Evolutionary conservation across 257 asterid genomes (phyloP), one percentile per base, ranked within the genome.

Genomic region (Catharanthus roseus): DNA sequence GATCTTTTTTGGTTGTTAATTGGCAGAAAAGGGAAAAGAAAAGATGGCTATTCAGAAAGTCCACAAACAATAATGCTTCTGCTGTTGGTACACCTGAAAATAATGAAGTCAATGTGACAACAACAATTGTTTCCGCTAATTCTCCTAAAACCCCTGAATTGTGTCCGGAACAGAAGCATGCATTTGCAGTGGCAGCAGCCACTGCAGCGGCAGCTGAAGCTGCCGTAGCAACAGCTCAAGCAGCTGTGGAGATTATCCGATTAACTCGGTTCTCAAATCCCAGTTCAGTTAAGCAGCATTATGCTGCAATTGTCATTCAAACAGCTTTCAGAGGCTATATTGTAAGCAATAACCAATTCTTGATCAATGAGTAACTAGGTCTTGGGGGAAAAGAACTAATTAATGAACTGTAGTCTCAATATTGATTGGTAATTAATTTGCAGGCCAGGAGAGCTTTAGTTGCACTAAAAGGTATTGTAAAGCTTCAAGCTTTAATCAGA

Each of bases 371-470:
- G 0, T 2, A 12, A 42, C 11, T 15, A 42, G 11, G 9, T 42
- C n/a, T n/a, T n/a, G n/a, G n/a, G n/a, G n/a, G n/a, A n/a, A n/a
- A n/a, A n/a, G n/a, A n/a, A n/a, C n/a, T n/a, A n/a, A n/a, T n/a
- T n/a, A n/a, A n/a, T n/a, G n/a, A n/a, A n/a, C n/a, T n/a, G n/a
- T n/a, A n/a, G n/a, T n/a, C n/a, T n/a, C n/a, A n/a, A n/a, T n/a
- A n/a, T n/a, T n/a, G n/a, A n/a, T n/a, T n/a, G n/a, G n/a, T n/a
- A n/a, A n/a, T 38, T 44, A 71, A 29, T 26, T 56, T 58, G 79
- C 71, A 93, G 98, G 95, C 96, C 4, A 89, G 91, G 82, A 91
- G 93, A 71, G 98, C 98, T 38, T 82, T 89, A n/a, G 78, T 79
- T 38, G 98, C 97, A 12, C 90, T 93, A 9, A 86, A 86, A 75